A percentile compares a stretch with the other conserved stretches of the same genome.
These are phyloP conservation scores for Amanita brunnescens DNA, from an alignment of 768 basidiomycete species.

Conservation along the genomic window DNA sequence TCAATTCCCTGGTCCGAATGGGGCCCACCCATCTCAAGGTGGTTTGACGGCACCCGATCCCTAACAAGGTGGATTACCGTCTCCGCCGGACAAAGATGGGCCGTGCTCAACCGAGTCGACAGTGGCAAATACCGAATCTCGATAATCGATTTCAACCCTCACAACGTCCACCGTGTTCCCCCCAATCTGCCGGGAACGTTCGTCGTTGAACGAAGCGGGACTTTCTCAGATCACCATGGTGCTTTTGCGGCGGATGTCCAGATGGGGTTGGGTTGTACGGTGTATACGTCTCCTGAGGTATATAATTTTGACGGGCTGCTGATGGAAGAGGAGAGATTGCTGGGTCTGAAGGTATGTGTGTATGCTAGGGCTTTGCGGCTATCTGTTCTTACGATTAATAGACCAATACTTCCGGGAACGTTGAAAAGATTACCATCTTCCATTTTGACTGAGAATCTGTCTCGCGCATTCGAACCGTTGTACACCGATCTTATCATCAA, in stretches of 20 bases:
- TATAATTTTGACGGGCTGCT: slow-evolving; percentile 24
- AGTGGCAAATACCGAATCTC: not conserved
- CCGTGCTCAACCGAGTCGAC: slow-evolving; percentile 10
- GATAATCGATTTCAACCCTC: slow-evolving; percentile 22
- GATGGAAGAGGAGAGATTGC: slow-evolving; percentile 33
- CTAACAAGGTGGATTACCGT: slow-evolving; percentile 33
- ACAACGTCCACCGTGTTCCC: not conserved
- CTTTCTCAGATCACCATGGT: slow-evolving; percentile 4
- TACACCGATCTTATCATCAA: too few relatives aligned
- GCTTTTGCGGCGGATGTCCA: slow-evolving; percentile 19
- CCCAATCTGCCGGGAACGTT: not conserved
- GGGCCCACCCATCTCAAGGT: slow-evolving; percentile 25
- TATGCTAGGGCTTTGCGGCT: too few relatives aligned
- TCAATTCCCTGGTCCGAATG: slow-evolving; percentile 21
- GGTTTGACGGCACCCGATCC: slow-evolving; percentile 19
- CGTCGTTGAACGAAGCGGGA: not conserved
- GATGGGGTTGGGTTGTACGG: slow-evolving; percentile 19
- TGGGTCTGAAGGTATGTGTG: slow-evolving; percentile 20
- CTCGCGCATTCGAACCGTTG: too few relatives aligned
- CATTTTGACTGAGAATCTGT: too few relatives aligned
- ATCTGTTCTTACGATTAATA: too few relatives aligned
- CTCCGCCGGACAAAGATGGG: slow-evolving; percentile 24
- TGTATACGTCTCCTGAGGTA: not conserved
- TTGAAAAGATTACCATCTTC: too few relatives aligned
- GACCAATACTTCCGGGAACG: too few relatives aligned